A percentile compares a stretch with the other conserved stretches of the same genome.
phyloP scores from a whole-genome alignment of 495 filamentous ascomycete species.

The Penicillium turbatum region DNA sequence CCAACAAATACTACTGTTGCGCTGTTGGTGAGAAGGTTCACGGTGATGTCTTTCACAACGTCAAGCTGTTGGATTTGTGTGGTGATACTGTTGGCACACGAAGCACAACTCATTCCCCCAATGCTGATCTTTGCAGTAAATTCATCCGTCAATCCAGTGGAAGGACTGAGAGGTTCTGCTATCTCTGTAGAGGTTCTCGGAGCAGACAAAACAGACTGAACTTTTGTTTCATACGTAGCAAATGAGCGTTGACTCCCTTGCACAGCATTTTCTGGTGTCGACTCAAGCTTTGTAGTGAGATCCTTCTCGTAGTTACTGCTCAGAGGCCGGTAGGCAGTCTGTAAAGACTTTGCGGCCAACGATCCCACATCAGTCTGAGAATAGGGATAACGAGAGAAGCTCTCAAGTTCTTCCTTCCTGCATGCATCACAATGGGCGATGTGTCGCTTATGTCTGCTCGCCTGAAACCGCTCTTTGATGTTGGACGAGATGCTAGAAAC shows the following conservation, averaged over 20 bases:
- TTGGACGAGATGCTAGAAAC: constrained; percentile 25
- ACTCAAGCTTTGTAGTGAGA: not conserved
- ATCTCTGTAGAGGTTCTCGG: not conserved
- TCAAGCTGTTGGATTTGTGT: constrained; percentile 45
- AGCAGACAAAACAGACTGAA: not conserved
- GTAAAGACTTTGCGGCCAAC: constrained; percentile 14
- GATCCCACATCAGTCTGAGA: constrained; percentile 2
- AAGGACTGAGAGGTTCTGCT: not conserved
- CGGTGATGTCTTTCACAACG: constrained; percentile 51
- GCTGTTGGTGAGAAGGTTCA: constrained; percentile 58
- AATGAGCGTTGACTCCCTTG: not conserved
- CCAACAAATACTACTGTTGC: constrained; percentile 47
- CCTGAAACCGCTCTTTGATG: constrained; percentile 22
- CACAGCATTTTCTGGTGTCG: not conserved
- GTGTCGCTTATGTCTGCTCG: constrained; percentile 27
- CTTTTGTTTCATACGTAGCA: not conserved
- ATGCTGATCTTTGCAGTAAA: constrained; percentile 49
- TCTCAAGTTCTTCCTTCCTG: constrained; percentile 31
- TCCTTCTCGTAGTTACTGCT: not conserved
- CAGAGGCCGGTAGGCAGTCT: not conserved
- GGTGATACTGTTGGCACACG: constrained; percentile 55
- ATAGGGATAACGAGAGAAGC: constrained; percentile 9
- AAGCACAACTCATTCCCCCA: constrained; percentile 63
- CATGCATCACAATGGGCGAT: constrained; percentile 50
- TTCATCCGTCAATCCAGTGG: constrained; percentile 10